phyloP scores from a whole-genome alignment of 2,329 filamentous ascomycete species.

The Aspergillus novofumigatus region DNA sequence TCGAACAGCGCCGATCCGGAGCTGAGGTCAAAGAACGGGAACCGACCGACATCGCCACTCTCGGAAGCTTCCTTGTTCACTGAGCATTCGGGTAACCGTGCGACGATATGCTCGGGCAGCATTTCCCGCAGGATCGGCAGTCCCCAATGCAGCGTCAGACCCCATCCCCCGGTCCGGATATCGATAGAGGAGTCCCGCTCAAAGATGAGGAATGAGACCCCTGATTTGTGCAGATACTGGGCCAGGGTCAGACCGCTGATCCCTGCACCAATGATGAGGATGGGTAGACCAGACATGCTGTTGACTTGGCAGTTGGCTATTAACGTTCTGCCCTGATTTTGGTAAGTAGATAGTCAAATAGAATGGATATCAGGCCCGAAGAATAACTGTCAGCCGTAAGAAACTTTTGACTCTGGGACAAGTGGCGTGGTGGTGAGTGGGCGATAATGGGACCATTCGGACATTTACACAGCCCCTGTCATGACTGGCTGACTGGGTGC shows the following conservation, averaged over 20 bases:
- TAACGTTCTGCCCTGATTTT: not conserved
- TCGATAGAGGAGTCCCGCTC: constrained; percentile 43
- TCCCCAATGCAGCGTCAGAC: constrained; percentile 61
- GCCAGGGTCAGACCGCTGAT: constrained; percentile 42
- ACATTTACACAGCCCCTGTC: too few species aligned
- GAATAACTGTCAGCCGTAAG: not conserved
- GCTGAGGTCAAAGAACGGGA: constrained; percentile 55
- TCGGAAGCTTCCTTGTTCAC: constrained; percentile 51
- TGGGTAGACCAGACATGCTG: constrained; percentile 25
- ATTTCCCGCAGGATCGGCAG: constrained; percentile 50
- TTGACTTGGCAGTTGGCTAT: not conserved
- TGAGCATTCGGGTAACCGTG: constrained; percentile 48
- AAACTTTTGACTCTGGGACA: not conserved
- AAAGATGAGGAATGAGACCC: constrained; percentile 35
- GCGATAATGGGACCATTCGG: not conserved
- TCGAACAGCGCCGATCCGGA: constrained; percentile 46
- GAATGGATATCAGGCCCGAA: too few species aligned
- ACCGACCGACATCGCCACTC: constrained; percentile 46
- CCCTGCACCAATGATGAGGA: constrained; percentile 43
- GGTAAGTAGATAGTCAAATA: not conserved
- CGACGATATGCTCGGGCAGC: constrained; percentile 46
- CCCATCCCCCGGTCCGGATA: constrained; percentile 56
- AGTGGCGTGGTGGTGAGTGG: not conserved
- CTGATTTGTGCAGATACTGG: constrained; percentile 34
- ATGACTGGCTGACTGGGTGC: not conserved